A percentile compares a stretch with the other conserved stretches of the same genome.
Evolutionary conservation across 306 rosid genomes (phyloP).

Genomic region (Cucumis cinereus): DNA sequence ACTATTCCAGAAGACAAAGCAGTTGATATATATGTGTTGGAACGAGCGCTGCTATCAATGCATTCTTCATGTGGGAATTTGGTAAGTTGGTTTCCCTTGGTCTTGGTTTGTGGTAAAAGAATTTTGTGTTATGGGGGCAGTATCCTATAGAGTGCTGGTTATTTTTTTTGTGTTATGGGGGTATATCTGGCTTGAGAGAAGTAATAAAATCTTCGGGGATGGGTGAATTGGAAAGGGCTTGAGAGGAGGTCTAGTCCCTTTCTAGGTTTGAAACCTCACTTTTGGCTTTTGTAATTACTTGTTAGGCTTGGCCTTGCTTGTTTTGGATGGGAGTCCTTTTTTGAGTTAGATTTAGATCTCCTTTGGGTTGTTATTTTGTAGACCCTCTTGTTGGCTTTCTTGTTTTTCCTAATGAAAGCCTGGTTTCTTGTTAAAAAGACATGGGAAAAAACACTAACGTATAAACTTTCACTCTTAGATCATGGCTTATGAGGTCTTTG

Average conservation of each 20-base stretch:
- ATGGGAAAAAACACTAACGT: too few species aligned
- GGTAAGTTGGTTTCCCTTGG: conserved; percentile 30
- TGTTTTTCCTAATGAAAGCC: background rate
- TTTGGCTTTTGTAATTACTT: background rate
- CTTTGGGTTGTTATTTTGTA: background rate
- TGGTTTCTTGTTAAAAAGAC: background rate
- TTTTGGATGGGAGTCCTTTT: background rate
- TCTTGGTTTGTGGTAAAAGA: background rate
- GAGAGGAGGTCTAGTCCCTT: background rate
- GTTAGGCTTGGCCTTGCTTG: background rate
- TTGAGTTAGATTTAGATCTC: background rate
- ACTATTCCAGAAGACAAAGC: conserved; percentile 88
- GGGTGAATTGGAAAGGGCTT: background rate
- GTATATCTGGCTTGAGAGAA: background rate
- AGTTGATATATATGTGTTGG: conserved; percentile 81
- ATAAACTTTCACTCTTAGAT: too few species aligned
- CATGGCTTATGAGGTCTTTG: too few species aligned
- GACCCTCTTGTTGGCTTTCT: background rate
- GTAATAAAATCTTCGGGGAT: background rate
- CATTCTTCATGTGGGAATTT: conserved; percentile 86
- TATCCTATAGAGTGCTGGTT: background rate
- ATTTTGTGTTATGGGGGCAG: background rate
- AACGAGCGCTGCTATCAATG: conserved; percentile 82
- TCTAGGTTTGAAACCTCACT: background rate
- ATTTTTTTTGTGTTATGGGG: background rate